These are phyloP conservation scores for Logfia minima DNA, from an alignment of 129 eudicot species.

Conservation along the genomic window DNA sequence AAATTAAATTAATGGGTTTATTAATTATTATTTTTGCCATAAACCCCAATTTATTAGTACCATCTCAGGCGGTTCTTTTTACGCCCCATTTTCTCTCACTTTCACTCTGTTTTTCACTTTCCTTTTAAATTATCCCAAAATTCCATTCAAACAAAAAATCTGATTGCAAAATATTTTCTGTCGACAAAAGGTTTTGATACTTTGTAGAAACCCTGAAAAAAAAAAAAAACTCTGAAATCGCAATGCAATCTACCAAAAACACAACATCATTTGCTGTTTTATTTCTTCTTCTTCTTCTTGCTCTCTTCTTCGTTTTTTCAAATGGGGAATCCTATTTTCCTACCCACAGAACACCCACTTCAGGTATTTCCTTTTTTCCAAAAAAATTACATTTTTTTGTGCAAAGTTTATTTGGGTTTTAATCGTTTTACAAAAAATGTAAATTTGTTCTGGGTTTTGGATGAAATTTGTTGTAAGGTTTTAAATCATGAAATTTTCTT, in stretches of 20 bases:
- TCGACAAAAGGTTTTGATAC: not conserved
- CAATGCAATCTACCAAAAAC: constrained; percentile 20
- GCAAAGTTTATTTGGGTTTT: constrained; percentile 2
- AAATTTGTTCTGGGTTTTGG: constrained; percentile 2
- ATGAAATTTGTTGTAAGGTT: constrained; percentile 11
- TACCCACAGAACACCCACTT: constrained; percentile 20
- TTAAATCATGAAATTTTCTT: not conserved
- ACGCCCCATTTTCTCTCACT: not conserved
- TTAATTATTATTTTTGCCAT: not conserved
- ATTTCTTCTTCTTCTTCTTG: constrained; percentile 32
- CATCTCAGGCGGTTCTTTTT: not conserved
- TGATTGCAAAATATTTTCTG: not conserved
- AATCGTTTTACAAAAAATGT: not conserved
- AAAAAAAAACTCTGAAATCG: not conserved
- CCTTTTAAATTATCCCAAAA: not conserved
- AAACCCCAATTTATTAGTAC: not conserved
- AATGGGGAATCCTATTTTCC: constrained; percentile 27
- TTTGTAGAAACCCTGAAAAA: not conserved
- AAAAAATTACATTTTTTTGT: no score
- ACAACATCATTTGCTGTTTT: constrained; percentile 11
- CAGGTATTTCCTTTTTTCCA: constrained; percentile 18
- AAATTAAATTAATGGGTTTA: no score
- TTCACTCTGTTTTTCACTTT: not conserved
- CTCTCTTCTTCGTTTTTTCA: constrained; percentile 25
- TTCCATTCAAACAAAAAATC: not conserved